Evolutionary conservation across 805 yeast species (phyloP).

Genomic region (Wickerhamomyces subpelliculosus): DNA sequence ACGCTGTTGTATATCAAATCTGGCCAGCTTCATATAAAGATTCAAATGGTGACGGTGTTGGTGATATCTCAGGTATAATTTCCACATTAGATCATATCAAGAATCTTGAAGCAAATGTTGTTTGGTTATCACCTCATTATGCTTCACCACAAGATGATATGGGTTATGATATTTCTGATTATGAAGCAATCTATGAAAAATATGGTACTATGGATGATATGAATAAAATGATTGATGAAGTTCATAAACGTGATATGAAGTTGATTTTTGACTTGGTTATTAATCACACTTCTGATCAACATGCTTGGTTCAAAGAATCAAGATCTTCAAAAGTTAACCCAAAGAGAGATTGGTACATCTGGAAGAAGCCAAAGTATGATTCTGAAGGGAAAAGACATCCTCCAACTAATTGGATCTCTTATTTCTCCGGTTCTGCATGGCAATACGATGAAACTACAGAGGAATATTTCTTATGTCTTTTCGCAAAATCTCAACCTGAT

Average conservation of each 20-base stretch:
- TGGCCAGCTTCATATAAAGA: conserved; percentile 59
- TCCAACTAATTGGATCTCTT: conserved; percentile 51
- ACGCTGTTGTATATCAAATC: conserved; percentile 49
- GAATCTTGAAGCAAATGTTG: conserved; percentile 41
- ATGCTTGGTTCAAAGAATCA: conserved; percentile 53
- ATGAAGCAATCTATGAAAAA: conserved; percentile 43
- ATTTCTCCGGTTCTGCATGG: conserved; percentile 53
- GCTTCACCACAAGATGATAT: conserved; percentile 55
- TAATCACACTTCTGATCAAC: conserved; percentile 51
- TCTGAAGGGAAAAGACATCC: conserved; percentile 43
- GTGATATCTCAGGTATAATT: conserved; percentile 49
- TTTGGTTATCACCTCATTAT: conserved; percentile 54
- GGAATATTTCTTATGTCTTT: conserved; percentile 49
- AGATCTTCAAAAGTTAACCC: conserved; percentile 42
- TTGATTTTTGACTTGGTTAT: conserved; percentile 50
- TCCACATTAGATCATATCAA: conserved; percentile 45
- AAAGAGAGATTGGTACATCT: conserved; percentile 56
- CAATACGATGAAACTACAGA: conserved; percentile 44
- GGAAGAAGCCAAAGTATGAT: conserved; percentile 46
- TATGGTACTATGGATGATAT: conserved; percentile 51
- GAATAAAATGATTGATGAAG: conserved; percentile 38
- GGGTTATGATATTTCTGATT: conserved; percentile 57
- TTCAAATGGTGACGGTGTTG: conserved; percentile 52
- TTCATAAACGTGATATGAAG: conserved; percentile 44
- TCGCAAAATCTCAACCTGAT: conserved; percentile 51